Evolutionary conservation across 2,329 filamentous ascomycete genomes (phyloP).

Genomic region (Helicocarpus griseus): DNA sequence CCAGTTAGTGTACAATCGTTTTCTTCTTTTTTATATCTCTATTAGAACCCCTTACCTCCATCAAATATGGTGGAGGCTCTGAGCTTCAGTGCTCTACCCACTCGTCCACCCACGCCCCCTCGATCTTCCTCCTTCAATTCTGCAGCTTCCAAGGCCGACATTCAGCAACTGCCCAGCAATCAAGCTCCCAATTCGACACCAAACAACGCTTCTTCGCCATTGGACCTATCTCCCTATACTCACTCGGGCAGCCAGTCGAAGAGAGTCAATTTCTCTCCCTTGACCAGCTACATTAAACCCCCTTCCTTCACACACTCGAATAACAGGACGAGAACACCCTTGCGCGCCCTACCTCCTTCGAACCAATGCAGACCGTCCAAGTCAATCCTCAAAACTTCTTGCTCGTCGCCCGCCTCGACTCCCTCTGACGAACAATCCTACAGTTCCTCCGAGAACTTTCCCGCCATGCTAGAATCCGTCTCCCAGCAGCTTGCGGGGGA

Average conservation of each 20-base stretch:
- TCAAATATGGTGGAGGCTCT: conserved; percentile 36
- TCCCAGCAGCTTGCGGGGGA: conserved; percentile 69
- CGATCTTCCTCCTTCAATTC: conserved; percentile 26
- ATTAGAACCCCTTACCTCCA: conserved; percentile 2
- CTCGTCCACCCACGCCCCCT: conserved; percentile 49
- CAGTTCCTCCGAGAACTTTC: conserved; percentile 51
- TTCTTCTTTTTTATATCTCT: conserved; percentile 1
- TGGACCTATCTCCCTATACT: conserved; percentile 20
- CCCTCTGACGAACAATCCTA: conserved; percentile 33
- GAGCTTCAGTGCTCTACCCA: conserved; percentile 32
- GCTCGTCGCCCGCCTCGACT: conserved; percentile 33
- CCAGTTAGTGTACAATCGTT: neutral
- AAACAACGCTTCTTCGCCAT: conserved; percentile 33
- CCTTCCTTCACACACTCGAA: conserved; percentile 25
- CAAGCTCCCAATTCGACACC: neutral
- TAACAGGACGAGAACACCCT: conserved; percentile 29
- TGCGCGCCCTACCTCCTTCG: conserved; percentile 39
- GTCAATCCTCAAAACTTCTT: conserved; percentile 69
- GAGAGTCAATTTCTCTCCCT: conserved; percentile 57
- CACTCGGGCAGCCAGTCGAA: conserved; percentile 26
- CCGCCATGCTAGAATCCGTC: conserved; percentile 75
- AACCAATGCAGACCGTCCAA: conserved; percentile 50
- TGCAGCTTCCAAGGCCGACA: conserved; percentile 8
- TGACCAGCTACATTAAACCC: conserved; percentile 45
- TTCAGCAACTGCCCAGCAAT: neutral